phyloP scores from a whole-genome alignment of 2,329 filamentous ascomycete species.

The Apiospora pterosperma region DNA sequence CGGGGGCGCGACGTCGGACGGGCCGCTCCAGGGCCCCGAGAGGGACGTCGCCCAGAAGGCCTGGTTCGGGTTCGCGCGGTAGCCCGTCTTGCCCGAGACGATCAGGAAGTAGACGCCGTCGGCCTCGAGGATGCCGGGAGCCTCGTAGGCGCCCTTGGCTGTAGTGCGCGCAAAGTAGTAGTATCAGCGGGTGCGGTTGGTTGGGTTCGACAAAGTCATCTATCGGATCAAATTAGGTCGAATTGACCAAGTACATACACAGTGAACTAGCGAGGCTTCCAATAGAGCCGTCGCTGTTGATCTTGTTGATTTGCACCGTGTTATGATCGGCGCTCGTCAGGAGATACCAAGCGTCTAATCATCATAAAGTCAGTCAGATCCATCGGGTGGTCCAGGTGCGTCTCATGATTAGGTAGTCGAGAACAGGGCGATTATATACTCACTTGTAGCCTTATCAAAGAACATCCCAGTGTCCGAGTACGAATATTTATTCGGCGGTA shows the following conservation, averaged over 20 bases:
- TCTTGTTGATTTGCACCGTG: conserved; percentile 34
- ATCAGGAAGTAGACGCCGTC: conserved; percentile 32
- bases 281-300: conserved; percentile 32
- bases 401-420: not conserved
- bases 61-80: conserved; percentile 33
- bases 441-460: conserved; percentile 25
- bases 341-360: conserved; percentile 32
- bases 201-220: not conserved
- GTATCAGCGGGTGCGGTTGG: not conserved
- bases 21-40: conserved; percentile 28
- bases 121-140: conserved; percentile 30
- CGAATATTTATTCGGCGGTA: conserved; percentile 33
- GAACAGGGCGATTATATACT: not conserved
- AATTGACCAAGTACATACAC: no score
- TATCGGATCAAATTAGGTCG: not conserved
- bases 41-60: conserved; percentile 31
- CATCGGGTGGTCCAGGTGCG: not conserved
- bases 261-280: conserved; percentile 26
- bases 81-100: conserved; percentile 34
- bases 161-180: not conserved
- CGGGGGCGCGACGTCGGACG: conserved; percentile 31
- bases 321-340: conserved; percentile 38
- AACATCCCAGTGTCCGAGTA: conserved; percentile 40
- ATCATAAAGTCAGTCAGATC: not conserved
- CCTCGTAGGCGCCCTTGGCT: conserved; percentile 31